Percentiles rank a stretch among this genome's conserved stretches.
Evolutionary conservation across 805 yeast genomes (phyloP).

Genomic region (Saccharomycopsis sp.): DNA sequence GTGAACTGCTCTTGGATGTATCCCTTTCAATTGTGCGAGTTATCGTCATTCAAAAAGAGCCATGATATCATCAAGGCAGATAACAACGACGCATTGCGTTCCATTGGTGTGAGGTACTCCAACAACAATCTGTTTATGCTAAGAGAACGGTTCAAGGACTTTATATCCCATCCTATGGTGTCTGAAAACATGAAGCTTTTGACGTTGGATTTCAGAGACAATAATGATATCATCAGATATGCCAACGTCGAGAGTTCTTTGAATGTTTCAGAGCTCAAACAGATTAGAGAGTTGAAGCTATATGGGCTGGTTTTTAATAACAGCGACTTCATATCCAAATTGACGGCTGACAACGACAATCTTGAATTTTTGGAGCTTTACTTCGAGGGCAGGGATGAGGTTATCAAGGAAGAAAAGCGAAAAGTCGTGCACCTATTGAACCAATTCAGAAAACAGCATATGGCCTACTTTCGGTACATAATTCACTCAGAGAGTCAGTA

Average conservation of each 20-base stretch:
- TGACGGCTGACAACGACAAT: not conserved
- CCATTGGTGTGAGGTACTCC: conserved; percentile 5
- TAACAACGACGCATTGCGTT: not conserved
- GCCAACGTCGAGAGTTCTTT: conserved; percentile 15
- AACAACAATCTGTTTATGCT: conserved; percentile 13
- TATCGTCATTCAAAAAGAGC: not conserved
- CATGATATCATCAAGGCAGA: not conserved
- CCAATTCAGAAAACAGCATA: not conserved
- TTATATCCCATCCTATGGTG: conserved; percentile 8
- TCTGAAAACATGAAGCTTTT: conserved; percentile 3
- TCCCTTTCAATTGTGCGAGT: conserved; percentile 12
- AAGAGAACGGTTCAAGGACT: conserved; percentile 16
- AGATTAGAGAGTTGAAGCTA: conserved; percentile 2
- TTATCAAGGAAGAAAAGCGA: not conserved
- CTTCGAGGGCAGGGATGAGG: not conserved
- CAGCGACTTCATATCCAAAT: not conserved
- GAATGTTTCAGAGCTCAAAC: not conserved
- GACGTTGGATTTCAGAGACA: conserved; percentile 9
- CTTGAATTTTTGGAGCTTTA: not conserved
- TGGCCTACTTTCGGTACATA: not conserved
- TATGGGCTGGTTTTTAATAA: not conserved
- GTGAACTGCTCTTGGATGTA: conserved; percentile 19
- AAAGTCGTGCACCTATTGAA: not conserved
- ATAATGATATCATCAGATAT: conserved; percentile 6
- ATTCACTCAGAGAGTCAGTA: not conserved